Percentiles rank a stretch among this genome's conserved stretches.
Evolutionary conservation across 176 grass and related monocot species (phyloP).

Genomic region (Phoenix dactylifera): DNA sequence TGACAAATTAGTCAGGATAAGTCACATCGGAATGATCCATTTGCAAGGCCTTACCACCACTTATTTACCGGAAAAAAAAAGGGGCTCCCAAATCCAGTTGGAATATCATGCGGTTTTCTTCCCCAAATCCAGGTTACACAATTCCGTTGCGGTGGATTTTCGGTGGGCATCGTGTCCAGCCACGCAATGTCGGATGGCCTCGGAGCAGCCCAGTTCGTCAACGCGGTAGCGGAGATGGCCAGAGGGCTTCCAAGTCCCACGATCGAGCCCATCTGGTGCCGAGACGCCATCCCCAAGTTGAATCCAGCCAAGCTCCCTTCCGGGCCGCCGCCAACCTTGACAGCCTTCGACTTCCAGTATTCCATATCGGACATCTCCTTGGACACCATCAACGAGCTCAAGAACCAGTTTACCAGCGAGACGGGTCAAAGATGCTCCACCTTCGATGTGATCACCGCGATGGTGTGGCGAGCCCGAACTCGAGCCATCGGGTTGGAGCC

Average conservation of each 20-base stretch:
- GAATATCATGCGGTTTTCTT: neutral
- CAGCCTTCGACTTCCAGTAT: neutral
- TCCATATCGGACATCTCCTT: neutral
- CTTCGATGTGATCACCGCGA: constrained; percentile 65
- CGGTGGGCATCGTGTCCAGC: constrained; percentile 11
- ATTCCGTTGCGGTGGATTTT: constrained; percentile 27
- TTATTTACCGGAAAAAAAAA: too few species aligned
- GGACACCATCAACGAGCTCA: constrained; percentile 40
- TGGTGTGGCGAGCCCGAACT: constrained; percentile 61
- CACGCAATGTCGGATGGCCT: constrained; percentile 18
- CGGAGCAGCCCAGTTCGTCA: constrained; percentile 24
- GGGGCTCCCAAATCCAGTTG: too few species aligned
- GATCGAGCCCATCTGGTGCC: constrained; percentile 8
- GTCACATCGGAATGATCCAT: too few species aligned
- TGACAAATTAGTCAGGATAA: too few species aligned
- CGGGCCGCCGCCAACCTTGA: neutral
- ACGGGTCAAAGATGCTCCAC: constrained; percentile 56
- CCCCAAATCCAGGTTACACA: constrained; percentile 20
- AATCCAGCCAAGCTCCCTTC: constrained; percentile 10
- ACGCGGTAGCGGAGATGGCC: constrained; percentile 18
- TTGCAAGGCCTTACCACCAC: too few species aligned
- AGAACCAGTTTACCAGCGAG: constrained; percentile 32
- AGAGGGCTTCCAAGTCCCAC: neutral
- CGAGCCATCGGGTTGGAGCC: constrained; percentile 26
- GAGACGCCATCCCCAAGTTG: constrained; percentile 4